Conservation (phyloP, 1,139 yeast species). For the Saccharomycopsis crataegensis region DNA sequence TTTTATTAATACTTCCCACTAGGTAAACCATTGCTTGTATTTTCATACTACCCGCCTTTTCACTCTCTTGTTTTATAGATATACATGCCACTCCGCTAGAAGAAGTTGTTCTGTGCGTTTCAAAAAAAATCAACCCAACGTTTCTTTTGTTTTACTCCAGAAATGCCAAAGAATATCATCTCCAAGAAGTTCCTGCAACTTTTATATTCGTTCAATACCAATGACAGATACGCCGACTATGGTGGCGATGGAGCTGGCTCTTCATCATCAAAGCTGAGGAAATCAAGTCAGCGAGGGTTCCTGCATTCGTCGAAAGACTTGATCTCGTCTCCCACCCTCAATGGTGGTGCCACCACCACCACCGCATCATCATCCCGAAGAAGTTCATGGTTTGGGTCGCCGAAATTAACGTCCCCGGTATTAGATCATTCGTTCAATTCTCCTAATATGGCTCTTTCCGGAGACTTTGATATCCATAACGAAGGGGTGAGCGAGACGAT, state of each 20-base stretch:
- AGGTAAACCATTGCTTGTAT: too few relatives aligned
- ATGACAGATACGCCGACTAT: constrained; percentile 63
- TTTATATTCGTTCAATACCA: constrained; percentile 57
- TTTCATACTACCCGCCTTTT: too few relatives aligned
- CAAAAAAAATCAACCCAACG: too few relatives aligned
- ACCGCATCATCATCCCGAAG: constrained; percentile 19
- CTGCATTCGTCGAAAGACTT: too few relatives aligned
- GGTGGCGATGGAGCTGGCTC: constrained; percentile 33
- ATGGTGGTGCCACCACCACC: too few relatives aligned
- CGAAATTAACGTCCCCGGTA: constrained; percentile 10
- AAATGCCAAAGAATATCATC: constrained; percentile 7
- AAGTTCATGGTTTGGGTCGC: constrained; percentile 20
- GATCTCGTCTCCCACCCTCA: not conserved
- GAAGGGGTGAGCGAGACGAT: constrained; percentile 59
- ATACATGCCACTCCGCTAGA: too few relatives aligned
- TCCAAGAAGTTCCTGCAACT: constrained; percentile 36
- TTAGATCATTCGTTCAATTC: constrained; percentile 14
- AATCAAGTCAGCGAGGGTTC: not conserved
- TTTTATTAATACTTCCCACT: too few relatives aligned
- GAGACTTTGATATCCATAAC: constrained; percentile 25
- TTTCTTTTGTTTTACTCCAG: too few relatives aligned
- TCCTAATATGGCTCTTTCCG: constrained; percentile 7
- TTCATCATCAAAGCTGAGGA: not conserved
- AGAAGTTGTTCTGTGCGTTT: too few relatives aligned
- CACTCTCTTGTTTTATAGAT: too few relatives aligned